Evolutionary conservation across 176 grass and related monocot genomes (phyloP), one percentile per base, ranked within the genome.

Genomic region (Zoysia pacifica): DNA sequence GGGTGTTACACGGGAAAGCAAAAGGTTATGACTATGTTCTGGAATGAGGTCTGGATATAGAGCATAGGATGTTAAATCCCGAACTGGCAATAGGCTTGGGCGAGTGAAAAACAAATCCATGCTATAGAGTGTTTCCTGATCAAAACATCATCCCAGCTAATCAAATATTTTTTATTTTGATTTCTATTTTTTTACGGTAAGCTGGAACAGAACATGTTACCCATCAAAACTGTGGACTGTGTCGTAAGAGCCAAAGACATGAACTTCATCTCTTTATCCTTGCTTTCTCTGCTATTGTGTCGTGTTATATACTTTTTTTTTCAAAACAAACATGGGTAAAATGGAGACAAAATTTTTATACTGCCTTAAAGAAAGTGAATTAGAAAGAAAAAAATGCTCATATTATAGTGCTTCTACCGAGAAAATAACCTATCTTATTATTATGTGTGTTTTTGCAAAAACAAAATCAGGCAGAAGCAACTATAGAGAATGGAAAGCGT

Each of bases 401-500:
- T 63, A 52, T 39, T 36, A 16, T 63, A 16, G 11, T 82, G 12
- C 9, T 56, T 77, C 36, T 67, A 67, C 10, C n/a, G 9, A 11
- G 38, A 11, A 37, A 6, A 19, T 36, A 38, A 67, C 41, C 39
- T 79, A 45, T 68, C 37, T 40, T 18, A 66, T 35, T 86, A 11
- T 11, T 19, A 53, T 64, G 2, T 5, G 47, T 65, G 28, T 60
- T 80, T 65, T 28, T 81, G 54, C 11, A 45, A 54, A 79, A 69
- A 74, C 41, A 61, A 70, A 38, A 65, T 70, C 72, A 98, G 95
- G 92, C 95, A 69, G 90, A 86, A 82, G 95, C 95, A 64, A 89
- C 88, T 61, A 79, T 94, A 45, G 62, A 94, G 75, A 88, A 93
- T 87, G 88, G 95, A 74, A 92, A 89, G 47, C 84, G 92, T 65